Conservation (phyloP, 192 early-diverging fungal species). For the Chytriomyces sp. region DNA sequence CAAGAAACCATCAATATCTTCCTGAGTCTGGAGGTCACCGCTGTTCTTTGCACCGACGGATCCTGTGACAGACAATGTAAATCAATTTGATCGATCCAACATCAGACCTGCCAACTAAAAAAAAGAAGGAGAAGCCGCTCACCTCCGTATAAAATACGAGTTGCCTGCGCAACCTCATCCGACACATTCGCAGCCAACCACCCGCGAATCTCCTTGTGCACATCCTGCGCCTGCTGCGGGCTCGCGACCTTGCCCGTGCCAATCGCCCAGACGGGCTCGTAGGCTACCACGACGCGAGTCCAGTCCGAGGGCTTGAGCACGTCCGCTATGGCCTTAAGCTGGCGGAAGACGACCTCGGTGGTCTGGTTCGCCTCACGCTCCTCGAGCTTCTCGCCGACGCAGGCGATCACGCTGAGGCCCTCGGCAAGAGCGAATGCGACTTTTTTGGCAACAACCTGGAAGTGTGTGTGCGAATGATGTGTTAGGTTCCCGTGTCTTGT, state of each 20-base stretch:
- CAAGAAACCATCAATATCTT: slow-evolving; percentile 98
- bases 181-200: slow-evolving; percentile 88
- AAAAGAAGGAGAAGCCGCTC: background rate
- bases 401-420: slow-evolving; percentile 92
- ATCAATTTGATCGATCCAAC: background rate
- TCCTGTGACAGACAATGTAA: too few species aligned
- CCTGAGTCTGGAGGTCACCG: slow-evolving; percentile 75
- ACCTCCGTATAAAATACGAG: slow-evolving; percentile 94
- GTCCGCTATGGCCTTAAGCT: slow-evolving; percentile 83
- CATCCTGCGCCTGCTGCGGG: slow-evolving; percentile 90
- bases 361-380: slow-evolving; percentile 92
- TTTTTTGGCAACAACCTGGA: slow-evolving; percentile 82
- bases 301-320: slow-evolving; percentile 73
- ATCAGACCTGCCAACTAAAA: background rate
- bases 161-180: slow-evolving; percentile 78
- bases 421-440: slow-evolving; percentile 80
- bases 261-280: slow-evolving; percentile 99
- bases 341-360: slow-evolving; percentile 81
- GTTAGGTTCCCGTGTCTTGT: background rate
- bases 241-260: slow-evolving; percentile 98
- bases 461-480: background rate
- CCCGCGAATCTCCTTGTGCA: slow-evolving; percentile 82
- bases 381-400: slow-evolving; percentile 93
- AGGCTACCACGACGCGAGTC: slow-evolving; percentile 94
- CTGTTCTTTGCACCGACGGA: slow-evolving; percentile 91